phyloP scores from a whole-genome alignment of 208 protist genomes.

The Wallacemonas rigidus region DNA sequence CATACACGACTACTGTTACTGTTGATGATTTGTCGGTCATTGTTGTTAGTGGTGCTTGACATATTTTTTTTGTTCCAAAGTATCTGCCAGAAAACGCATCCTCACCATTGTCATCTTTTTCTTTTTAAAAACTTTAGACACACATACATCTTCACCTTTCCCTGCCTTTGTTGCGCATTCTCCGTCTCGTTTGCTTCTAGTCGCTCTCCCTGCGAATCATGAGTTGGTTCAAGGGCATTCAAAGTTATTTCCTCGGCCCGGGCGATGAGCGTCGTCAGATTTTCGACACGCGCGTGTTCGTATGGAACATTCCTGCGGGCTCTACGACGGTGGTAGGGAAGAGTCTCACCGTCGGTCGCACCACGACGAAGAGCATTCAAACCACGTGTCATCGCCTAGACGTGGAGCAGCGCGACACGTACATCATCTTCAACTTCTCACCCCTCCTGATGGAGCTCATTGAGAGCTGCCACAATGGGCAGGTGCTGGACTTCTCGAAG shows the following conservation, averaged over 20 bases:
- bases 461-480: conserved; percentile 46
- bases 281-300: conserved; percentile 67
- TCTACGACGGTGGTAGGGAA: conserved; percentile 48
- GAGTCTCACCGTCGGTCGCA: conserved; percentile 39
- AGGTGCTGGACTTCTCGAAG: conserved; percentile 80
- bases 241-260: conserved; percentile 33
- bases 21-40: too few species aligned
- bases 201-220: conserved; percentile 17
- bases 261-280: conserved; percentile 45
- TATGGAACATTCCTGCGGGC: conserved; percentile 78
- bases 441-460: conserved; percentile 77
- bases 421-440: conserved; percentile 85
- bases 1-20: too few species aligned
- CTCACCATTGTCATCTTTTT: too few species aligned
- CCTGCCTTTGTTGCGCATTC: background rate
- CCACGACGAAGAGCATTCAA: conserved; percentile 50
- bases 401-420: conserved; percentile 44
- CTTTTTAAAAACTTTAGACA: too few species aligned
- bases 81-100: too few species aligned
- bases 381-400: conserved; percentile 51
- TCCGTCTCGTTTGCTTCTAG: background rate
- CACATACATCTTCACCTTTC: too few species aligned
- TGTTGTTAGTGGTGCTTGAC: too few species aligned
- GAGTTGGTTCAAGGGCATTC: conserved; percentile 47
- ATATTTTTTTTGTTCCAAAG: too few species aligned